These are phyloP conservation scores for Candida tallmaniae DNA, from an alignment of 805 yeast genomes.

Conservation along the genomic window DNA sequence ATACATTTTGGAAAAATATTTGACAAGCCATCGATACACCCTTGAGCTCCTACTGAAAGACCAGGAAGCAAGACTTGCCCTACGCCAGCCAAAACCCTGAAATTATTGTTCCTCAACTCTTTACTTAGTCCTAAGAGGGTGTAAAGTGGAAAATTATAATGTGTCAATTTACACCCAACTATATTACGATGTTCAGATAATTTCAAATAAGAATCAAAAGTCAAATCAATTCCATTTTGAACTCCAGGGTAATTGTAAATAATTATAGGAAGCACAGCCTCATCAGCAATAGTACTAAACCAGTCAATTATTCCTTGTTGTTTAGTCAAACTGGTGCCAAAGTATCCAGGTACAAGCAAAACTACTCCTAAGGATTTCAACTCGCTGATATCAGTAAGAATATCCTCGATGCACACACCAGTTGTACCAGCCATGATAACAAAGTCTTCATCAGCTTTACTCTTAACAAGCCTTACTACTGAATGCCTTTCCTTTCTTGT, in stretches of 20 bases:
- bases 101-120: constrained; percentile 32
- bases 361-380: constrained; percentile 36
- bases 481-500: constrained; percentile 40
- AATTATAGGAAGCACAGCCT: constrained; percentile 38
- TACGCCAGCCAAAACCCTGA: constrained; percentile 45
- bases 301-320: constrained; percentile 46
- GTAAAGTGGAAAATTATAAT: constrained; percentile 48
- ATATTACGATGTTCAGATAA: constrained; percentile 44
- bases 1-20: constrained; percentile 50
- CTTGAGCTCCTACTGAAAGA: constrained; percentile 42
- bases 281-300: constrained; percentile 40
- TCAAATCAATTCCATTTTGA: constrained; percentile 36
- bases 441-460: constrained; percentile 26
- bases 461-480: constrained; percentile 27
- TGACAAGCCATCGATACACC: constrained; percentile 50
- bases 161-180: constrained; percentile 50
- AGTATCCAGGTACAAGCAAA: constrained; percentile 45
- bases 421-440: constrained; percentile 47
- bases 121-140: constrained; percentile 42
- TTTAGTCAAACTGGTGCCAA: constrained; percentile 36
- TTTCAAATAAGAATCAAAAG: constrained; percentile 33
- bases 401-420: constrained; percentile 40
- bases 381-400: constrained; percentile 36
- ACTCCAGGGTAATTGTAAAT: constrained; percentile 49
- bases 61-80: constrained; percentile 52